Conservation (phyloP, 2,329 filamentous ascomycete genomes). For the Ramichloridium luteum region DNA sequence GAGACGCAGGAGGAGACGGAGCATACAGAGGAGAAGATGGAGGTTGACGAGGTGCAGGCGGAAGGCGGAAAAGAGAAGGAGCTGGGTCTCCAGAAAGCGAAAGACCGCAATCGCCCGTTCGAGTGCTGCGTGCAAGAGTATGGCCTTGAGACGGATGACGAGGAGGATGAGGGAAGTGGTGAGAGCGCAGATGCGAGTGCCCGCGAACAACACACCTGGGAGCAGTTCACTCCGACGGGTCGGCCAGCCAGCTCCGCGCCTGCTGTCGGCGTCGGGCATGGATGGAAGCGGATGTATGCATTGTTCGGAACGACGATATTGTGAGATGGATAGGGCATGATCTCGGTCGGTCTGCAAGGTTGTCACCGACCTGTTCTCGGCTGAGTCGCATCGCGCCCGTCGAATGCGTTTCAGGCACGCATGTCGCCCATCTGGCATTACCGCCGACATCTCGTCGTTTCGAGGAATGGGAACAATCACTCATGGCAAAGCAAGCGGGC, state of each 20-base stretch:
- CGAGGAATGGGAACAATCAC: no score
- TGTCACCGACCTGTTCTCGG: no score
- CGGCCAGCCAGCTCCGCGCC: no score
- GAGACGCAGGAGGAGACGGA: conserved; percentile 4
- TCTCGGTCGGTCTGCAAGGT: no score
- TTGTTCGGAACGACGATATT: conserved; percentile 21
- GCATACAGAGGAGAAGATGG: background rate
- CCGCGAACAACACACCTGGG: no score
- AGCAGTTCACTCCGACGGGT: no score
- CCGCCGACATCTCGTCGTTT: no score
- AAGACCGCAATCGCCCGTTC: conserved; percentile 29
- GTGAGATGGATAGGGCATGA: no score
- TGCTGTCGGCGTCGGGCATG: background rate
- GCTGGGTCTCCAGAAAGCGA: conserved; percentile 2
- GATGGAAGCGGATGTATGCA: conserved; percentile 24
- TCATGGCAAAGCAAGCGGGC: no score
- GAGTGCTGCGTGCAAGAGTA: conserved; percentile 35
- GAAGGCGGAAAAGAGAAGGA: conserved; percentile 7
- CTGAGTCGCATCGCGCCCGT: no score
- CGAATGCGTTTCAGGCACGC: no score
- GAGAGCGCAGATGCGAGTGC: conserved; percentile 9
- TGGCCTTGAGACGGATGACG: conserved; percentile 25
- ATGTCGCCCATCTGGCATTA: no score
- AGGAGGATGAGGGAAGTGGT: conserved; percentile 5
- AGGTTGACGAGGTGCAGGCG: conserved; percentile 32